Conservation (phyloP, 108 stramenopile species). For the Cyclotella sp. region DNA sequence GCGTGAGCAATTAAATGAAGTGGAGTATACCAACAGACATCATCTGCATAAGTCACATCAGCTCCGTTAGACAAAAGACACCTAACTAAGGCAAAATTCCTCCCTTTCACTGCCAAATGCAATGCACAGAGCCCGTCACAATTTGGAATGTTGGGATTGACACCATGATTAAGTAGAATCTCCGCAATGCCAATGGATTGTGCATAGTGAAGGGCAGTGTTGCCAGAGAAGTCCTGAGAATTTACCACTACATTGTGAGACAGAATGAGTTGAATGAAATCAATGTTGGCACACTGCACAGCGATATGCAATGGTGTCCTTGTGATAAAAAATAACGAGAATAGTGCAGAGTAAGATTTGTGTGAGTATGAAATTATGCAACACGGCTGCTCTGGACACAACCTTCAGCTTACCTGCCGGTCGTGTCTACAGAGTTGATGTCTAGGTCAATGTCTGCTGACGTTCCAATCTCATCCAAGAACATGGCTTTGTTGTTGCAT, state of each 20-base stretch:
- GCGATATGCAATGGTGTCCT: slow-evolving; percentile 83
- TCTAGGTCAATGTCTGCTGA: slow-evolving; percentile 36
- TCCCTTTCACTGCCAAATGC: slow-evolving; percentile 78
- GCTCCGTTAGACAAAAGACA: slow-evolving; percentile 63
- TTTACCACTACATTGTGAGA: slow-evolving; percentile 68
- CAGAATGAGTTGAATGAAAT: slow-evolving; percentile 59
- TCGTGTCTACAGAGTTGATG: slow-evolving; percentile 44
- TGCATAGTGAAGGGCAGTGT: slow-evolving; percentile 83
- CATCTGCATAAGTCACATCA: slow-evolving; percentile 78
- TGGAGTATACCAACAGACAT: slow-evolving; percentile 80
- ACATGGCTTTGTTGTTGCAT: slow-evolving; percentile 27
- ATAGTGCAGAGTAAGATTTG: background rate
- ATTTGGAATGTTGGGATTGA: slow-evolving; percentile 90
- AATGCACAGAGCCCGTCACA: slow-evolving; percentile 79
- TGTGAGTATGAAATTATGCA: background rate
- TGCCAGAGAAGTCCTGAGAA: slow-evolving; percentile 74
- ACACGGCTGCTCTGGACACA: too few relatives aligned
- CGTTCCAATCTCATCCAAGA: slow-evolving; percentile 32
- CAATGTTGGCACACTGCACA: slow-evolving; percentile 49
- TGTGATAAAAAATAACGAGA: background rate
- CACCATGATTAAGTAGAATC: slow-evolving; percentile 66
- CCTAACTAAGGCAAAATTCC: slow-evolving; percentile 70
- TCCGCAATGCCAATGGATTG: slow-evolving; percentile 47
- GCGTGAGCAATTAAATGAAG: slow-evolving; percentile 73
- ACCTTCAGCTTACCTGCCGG: slow-evolving; percentile 48